Conservation (phyloP, 2,329 filamentous ascomycete species). For the Talaromyces piceae region DNA sequence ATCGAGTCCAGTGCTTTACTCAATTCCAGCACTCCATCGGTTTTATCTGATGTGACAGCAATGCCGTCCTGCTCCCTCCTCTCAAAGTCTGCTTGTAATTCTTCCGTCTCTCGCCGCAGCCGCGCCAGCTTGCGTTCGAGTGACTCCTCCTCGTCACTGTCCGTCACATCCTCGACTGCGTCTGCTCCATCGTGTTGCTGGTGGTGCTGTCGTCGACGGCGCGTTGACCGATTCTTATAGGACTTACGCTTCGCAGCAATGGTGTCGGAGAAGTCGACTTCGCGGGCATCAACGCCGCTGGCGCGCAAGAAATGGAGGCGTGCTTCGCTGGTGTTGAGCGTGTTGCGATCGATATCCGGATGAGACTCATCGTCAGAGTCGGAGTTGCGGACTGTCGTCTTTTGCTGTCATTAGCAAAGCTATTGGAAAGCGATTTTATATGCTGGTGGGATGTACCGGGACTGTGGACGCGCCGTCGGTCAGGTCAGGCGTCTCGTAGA, state of each 20-base stretch:
- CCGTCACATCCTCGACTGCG: constrained; percentile 67
- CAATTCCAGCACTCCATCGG: constrained; percentile 58
- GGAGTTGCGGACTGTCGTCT: constrained; percentile 45
- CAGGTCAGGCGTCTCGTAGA: constrained; percentile 92
- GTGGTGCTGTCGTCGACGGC: constrained; percentile 51
- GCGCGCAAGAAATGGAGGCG: constrained; percentile 70
- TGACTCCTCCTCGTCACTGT: constrained; percentile 65
- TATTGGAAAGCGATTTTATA: neutral
- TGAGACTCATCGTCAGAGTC: constrained; percentile 50
- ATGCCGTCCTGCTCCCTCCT: constrained; percentile 45
- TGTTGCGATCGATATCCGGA: constrained; percentile 65
- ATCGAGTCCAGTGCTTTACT: constrained; percentile 66
- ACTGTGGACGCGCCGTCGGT: constrained; percentile 84
- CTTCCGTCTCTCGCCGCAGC: constrained; percentile 73
- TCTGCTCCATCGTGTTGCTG: constrained; percentile 40
- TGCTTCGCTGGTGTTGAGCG: constrained; percentile 70
- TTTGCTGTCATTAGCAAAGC: constrained; percentile 37
- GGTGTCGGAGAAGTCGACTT: constrained; percentile 84
- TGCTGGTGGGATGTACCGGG: constrained; percentile 49
- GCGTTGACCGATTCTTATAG: constrained; percentile 63
- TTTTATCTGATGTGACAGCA: constrained; percentile 39
- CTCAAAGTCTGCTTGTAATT: constrained; percentile 51
- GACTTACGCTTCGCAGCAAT: constrained; percentile 75
- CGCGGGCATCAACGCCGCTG: constrained; percentile 61
- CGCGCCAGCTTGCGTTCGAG: constrained; percentile 73